These are phyloP conservation scores for Scheffersomyces illinoinensis DNA, from an alignment of 1,139 yeast genomes.

Conservation along the genomic window DNA sequence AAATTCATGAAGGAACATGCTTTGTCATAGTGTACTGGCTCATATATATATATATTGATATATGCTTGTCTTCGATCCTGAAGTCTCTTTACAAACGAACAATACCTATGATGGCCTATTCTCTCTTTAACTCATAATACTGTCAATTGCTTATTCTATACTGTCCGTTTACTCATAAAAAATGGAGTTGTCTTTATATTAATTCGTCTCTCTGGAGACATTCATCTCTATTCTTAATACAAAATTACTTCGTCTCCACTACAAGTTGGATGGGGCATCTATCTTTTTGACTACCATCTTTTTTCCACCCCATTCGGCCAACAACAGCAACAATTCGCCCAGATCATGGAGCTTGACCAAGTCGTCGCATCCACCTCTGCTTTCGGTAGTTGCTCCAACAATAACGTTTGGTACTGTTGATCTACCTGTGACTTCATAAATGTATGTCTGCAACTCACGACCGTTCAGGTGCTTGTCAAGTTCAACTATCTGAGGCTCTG, in stretches of 20 bases:
- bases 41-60: too few species aligned
- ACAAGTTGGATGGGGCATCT: slow-evolving; percentile 53
- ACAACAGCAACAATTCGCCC: slow-evolving; percentile 48
- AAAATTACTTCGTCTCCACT: background rate
- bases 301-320: slow-evolving; percentile 67
- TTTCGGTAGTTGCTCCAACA: slow-evolving; percentile 51
- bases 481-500: slow-evolving; percentile 74
- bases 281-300: slow-evolving; percentile 52
- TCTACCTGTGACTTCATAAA: slow-evolving; percentile 59
- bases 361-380: slow-evolving; percentile 83
- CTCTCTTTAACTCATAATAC: too few species aligned
- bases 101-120: too few species aligned
- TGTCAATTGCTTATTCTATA: too few species aligned
- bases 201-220: too few species aligned
- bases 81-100: too few species aligned
- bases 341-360: slow-evolving; percentile 60
- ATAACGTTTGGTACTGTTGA: slow-evolving; percentile 72
- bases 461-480: slow-evolving; percentile 78
- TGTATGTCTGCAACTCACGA: slow-evolving; percentile 56
- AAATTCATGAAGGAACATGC: background rate
- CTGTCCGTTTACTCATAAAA: too few species aligned
- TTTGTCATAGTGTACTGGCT: too few species aligned
- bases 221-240: background rate
- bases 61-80: too few species aligned
- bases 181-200: too few species aligned